Conservation (phyloP, 163 green algal genomes). For the Trebouxiophyceae sp. region DNA sequence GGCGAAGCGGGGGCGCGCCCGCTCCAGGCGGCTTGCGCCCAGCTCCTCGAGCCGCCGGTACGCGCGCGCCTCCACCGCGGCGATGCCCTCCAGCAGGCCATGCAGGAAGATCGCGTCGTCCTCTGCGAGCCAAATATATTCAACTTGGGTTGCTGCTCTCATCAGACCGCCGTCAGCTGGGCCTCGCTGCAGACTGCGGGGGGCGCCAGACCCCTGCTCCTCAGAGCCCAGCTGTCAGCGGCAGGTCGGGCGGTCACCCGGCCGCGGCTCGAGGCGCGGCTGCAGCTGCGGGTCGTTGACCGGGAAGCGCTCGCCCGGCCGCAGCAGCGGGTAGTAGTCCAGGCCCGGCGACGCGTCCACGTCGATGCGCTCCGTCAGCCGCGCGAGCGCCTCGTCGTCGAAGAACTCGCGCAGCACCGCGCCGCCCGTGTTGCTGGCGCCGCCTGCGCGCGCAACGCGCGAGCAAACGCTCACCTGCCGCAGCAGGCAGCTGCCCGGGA, state of each 20-base stretch:
- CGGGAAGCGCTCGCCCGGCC: conserved; percentile 77
- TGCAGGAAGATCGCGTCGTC: conserved; percentile 63
- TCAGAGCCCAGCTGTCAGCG: too few relatives aligned
- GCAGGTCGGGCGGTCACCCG: conserved; percentile 44
- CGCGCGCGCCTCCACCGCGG: conserved; percentile 61
- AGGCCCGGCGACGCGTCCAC: conserved; percentile 36
- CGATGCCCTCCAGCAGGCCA: conserved; percentile 76
- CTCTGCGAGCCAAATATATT: not conserved
- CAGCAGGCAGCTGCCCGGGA: not conserved
- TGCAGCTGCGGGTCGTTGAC: conserved; percentile 61
- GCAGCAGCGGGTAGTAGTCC: conserved; percentile 71
- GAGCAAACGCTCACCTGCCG: not conserved
- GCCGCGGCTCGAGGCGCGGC: conserved; percentile 55
- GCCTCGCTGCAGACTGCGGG: too few relatives aligned
- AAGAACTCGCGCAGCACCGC: conserved; percentile 71
- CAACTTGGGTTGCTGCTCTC: too few relatives aligned
- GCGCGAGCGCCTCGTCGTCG: conserved; percentile 47
- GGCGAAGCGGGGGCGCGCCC: too few relatives aligned
- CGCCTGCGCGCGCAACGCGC: conserved; percentile 26
- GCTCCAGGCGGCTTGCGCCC: conserved; percentile 42
- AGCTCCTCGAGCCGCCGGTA: conserved; percentile 58
- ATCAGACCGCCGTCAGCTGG: too few relatives aligned
- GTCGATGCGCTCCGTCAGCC: conserved; percentile 33
- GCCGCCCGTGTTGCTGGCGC: conserved; percentile 47
- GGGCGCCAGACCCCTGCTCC: too few relatives aligned